Evolutionary conservation across 495 filamentous ascomycete species (phyloP), one percentile per base, ranked within the genome.

Genomic region (Hypomontagnella monticulosa): DNA sequence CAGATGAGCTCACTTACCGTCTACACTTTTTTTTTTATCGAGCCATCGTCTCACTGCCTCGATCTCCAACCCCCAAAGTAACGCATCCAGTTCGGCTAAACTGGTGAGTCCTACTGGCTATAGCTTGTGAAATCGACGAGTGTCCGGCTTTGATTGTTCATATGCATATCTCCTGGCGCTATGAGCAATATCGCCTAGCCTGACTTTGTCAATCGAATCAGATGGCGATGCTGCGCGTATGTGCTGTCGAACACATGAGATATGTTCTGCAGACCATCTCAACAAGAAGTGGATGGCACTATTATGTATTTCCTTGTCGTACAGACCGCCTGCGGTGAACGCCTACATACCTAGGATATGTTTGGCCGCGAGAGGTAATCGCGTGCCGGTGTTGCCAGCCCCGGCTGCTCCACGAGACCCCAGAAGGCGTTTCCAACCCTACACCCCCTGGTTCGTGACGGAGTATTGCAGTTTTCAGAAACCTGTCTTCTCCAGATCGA

Each of bases 401-500:
- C 61, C 52, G 40, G 53, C 52, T 61, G 49, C 54, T 64, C 61
- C 54, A 64, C 58, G 60, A 49, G 61, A 65, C 61, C 63, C 63
- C 61, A 63, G 57, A 67, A 58, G 30, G 64, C 54, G 63, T 73
- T 73, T 73, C 66, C 61, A 61, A 70, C 47, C 57, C 52, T 47
- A 18, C 54, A 15, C 16, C 55, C 66, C 70, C 66, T 63, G 55
- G 70, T 53, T 55, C 33, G 57, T 54, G 52, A 60, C 47, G 50
- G 36, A 47, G 37, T 62, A 61, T 63, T 62, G 27, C 50, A 52
- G 23, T 51, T 48, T 57, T 67, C 50, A 56, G 57, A 57, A 48
- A 67, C 71, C 62, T 63, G 61, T 52, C 71, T 67, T 65, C 71
- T 73, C 71, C 61, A 73, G 71, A 73, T 73, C 71, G 64, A 73